Conservation (phyloP, 2,329 filamentous ascomycete species). For the Sporothrix euskadiensis region DNA sequence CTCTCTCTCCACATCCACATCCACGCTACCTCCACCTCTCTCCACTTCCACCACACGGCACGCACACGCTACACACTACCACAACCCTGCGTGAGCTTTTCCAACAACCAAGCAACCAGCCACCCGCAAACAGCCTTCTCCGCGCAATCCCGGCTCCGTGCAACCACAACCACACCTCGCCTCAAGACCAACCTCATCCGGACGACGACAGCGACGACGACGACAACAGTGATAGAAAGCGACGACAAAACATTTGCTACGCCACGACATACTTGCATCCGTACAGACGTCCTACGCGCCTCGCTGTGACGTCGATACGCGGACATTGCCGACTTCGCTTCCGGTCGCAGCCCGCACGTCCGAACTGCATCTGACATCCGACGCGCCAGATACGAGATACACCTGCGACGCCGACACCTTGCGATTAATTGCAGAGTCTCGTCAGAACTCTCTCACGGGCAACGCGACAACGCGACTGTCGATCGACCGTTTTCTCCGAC, state of each 20-base stretch:
- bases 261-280: not conserved
- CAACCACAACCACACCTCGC: not conserved
- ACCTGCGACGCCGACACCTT: not conserved
- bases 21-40: not conserved
- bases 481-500: not conserved
- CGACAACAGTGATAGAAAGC: not conserved
- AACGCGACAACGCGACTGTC: not conserved
- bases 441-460: not conserved
- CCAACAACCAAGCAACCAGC: slow-evolving; percentile 11
- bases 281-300: not conserved
- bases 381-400: not conserved
- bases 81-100: slow-evolving; percentile 9
- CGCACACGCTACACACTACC: not conserved
- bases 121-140: slow-evolving; percentile 5
- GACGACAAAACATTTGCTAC: not conserved
- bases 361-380: not conserved
- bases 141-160: not conserved
- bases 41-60: slow-evolving; percentile 5
- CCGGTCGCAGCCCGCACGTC: not conserved
- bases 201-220: not conserved
- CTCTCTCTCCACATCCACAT: not conserved
- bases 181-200: not conserved
- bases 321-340: slow-evolving; percentile 5
- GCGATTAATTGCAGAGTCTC: not conserved
- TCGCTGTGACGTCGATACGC: slow-evolving; percentile 6